Conservation (phyloP, 371 early-diverging fungal species). For the Mucor plumbeus region DNA sequence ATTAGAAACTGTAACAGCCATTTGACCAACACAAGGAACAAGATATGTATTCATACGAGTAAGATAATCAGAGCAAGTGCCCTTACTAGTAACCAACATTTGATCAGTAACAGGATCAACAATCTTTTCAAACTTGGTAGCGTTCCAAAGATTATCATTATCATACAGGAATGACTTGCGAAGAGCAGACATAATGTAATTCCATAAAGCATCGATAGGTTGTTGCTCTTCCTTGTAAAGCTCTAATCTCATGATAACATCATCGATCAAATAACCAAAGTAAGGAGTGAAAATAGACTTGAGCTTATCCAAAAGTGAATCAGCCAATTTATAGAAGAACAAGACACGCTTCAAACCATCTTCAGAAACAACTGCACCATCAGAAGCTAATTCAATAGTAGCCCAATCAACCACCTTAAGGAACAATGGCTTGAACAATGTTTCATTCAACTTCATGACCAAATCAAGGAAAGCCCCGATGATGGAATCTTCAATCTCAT, state of each 20-base stretch:
- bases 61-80: constrained; percentile 52
- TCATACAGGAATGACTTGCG: constrained; percentile 77
- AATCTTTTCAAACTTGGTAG: constrained; percentile 76
- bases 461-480: constrained; percentile 79
- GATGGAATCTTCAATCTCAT: constrained; percentile 68
- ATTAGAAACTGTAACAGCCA: constrained; percentile 80
- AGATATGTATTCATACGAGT: constrained; percentile 65
- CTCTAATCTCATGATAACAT: constrained; percentile 65
- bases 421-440: constrained; percentile 92
- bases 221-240: constrained; percentile 49
- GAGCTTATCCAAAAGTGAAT: constrained; percentile 74
- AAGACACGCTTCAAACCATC: constrained; percentile 63
- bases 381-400: constrained; percentile 59
- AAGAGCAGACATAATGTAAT: constrained; percentile 63
- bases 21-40: constrained; percentile 82
- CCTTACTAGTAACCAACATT: constrained; percentile 60
- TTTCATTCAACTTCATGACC: constrained; percentile 92
- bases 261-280: constrained; percentile 78
- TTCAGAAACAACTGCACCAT: constrained; percentile 35
- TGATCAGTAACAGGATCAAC: constrained; percentile 76
- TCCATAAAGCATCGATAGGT: constrained; percentile 60
- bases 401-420: constrained; percentile 92
- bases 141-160: constrained; percentile 73
- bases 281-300: constrained; percentile 89
- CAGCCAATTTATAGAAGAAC: constrained; percentile 82